A percentile compares a stretch with the other conserved stretches of the same genome.
Evolutionary conservation across 2,329 filamentous ascomycete genomes (phyloP).

Genomic region (Didymella pinodella): DNA sequence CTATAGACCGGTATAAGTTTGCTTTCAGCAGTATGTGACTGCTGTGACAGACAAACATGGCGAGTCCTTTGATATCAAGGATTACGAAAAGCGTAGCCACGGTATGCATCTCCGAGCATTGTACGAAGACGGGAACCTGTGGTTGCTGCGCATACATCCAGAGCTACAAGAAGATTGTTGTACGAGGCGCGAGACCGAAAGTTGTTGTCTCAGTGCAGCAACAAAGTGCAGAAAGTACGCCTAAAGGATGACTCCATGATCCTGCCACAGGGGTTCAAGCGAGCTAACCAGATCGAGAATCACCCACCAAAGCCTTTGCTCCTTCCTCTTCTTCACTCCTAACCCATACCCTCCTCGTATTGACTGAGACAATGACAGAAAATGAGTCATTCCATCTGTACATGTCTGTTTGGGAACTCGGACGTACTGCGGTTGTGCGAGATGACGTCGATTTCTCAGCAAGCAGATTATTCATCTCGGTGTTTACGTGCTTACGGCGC

Average conservation of each 20-base stretch:
- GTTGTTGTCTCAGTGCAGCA: background rate
- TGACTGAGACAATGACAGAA: background rate
- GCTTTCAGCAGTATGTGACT: background rate
- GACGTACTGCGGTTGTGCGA: background rate
- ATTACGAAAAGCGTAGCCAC: background rate
- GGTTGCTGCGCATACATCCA: background rate
- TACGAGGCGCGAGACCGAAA: conserved; percentile 6
- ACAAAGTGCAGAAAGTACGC: background rate
- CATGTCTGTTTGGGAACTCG: background rate
- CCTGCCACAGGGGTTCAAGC: too few relatives aligned
- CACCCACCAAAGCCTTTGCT: background rate
- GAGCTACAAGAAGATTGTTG: background rate
- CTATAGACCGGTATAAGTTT: background rate
- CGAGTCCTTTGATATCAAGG: background rate
- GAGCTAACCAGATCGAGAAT: background rate
- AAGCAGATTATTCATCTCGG: conserved; percentile 14
- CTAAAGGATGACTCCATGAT: background rate
- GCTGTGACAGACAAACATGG: background rate
- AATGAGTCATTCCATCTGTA: conserved; percentile 1
- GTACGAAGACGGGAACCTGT: background rate
- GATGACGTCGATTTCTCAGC: conserved; percentile 16
- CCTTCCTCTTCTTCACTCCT: background rate
- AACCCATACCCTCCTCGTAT: background rate
- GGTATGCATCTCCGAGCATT: background rate
- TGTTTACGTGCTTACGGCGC: conserved; percentile 9